These are phyloP conservation scores for Scheffersomyces titani DNA, from an alignment of 1,139 yeast species.

Conservation along the genomic window DNA sequence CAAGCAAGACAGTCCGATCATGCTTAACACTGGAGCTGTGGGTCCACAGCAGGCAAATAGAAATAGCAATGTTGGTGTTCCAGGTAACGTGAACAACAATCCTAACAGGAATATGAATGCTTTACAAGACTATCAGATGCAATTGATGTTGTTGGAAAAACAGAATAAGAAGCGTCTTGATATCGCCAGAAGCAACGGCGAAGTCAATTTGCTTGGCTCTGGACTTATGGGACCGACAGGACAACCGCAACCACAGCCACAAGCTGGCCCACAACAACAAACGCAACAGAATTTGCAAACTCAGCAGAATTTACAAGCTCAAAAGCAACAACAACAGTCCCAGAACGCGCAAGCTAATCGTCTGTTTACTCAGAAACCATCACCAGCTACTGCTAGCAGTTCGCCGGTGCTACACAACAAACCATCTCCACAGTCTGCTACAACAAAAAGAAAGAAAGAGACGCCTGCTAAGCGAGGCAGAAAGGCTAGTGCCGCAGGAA, in stretches of 20 bases:
- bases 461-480: constrained; percentile 34
- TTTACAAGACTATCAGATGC: constrained; percentile 75
- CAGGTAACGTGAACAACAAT: background rate
- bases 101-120: constrained; percentile 40
- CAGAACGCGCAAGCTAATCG: constrained; percentile 2
- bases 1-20: constrained; percentile 1
- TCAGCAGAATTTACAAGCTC: constrained; percentile 1
- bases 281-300: constrained; percentile 7
- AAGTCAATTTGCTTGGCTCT: constrained; percentile 9
- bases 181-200: constrained; percentile 44
- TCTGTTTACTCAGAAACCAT: constrained; percentile 18
- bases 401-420: constrained; percentile 38
- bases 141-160: constrained; percentile 67
- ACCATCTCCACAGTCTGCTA: constrained; percentile 32
- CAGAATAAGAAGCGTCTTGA: constrained; percentile 67
- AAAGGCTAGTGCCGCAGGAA: constrained; percentile 29
- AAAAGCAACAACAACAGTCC: constrained; percentile 2
- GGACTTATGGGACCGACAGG: constrained; percentile 4
- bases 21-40: background rate
- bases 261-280: constrained; percentile 15
- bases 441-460: constrained; percentile 26
- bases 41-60: background rate
- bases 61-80: constrained; percentile 7
- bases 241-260: constrained; percentile 12
- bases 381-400: constrained; percentile 27